Evolutionary conservation across 352 stramenopile species (phyloP).

Genomic region (Globisporangium lucens): DNA sequence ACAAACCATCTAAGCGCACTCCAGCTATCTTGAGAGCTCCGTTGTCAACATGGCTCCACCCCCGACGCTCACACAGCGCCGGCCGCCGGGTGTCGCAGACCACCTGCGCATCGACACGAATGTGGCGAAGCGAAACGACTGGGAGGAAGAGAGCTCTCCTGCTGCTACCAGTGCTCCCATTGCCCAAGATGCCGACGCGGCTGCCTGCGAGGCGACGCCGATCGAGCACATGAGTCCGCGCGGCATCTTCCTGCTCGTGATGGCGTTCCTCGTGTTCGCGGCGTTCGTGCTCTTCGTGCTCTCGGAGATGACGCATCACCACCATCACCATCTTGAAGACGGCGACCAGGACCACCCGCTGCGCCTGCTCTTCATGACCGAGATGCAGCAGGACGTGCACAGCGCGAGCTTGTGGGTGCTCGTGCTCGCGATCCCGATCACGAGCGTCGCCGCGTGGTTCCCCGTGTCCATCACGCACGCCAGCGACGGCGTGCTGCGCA

Average conservation of each 20-base stretch:
- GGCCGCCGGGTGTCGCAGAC: constrained; percentile 5
- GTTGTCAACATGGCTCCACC: not conserved
- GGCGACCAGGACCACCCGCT: not conserved
- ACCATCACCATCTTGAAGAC: constrained; percentile 27
- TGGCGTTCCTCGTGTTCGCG: constrained; percentile 54
- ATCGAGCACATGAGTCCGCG: constrained; percentile 36
- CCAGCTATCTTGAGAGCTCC: not conserved
- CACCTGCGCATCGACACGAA: constrained; percentile 13
- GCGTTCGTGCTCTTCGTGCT: constrained; percentile 65
- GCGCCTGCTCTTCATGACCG: constrained; percentile 27
- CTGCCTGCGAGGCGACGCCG: not conserved
- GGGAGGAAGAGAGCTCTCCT: not conserved
- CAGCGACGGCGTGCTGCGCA: constrained; percentile 24
- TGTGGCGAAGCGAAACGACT: not conserved
- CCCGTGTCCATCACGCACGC: constrained; percentile 45
- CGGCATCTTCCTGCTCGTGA: constrained; percentile 50
- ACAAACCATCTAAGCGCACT: not conserved
- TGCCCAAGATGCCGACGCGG: not conserved
- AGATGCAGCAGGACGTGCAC: constrained; percentile 36
- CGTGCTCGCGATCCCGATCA: constrained; percentile 47
- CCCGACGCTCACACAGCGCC: constrained; percentile 7
- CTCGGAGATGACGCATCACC: constrained; percentile 46
- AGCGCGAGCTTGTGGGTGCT: constrained; percentile 40
- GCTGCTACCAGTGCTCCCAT: not conserved
- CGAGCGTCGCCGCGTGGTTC: constrained; percentile 57